These are phyloP conservation scores for Cyberlindnera xylosilytica DNA, from an alignment of 805 yeast genomes.

Conservation along the genomic window DNA sequence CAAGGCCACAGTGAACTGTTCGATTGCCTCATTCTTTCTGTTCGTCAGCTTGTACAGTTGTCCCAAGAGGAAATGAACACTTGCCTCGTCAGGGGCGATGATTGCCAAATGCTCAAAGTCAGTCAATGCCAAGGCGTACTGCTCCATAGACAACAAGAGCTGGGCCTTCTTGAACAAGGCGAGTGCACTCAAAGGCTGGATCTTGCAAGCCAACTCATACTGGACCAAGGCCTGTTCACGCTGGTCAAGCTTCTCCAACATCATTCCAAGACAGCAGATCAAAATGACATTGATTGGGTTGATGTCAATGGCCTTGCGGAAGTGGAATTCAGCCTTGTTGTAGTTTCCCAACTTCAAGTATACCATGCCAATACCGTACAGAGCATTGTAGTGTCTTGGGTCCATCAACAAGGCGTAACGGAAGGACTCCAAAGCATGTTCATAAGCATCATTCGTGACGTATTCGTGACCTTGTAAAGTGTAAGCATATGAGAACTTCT, in stretches of 20 bases:
- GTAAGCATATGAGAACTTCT: conserved; percentile 78
- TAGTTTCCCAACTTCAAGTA: conserved; percentile 82
- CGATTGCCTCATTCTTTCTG: conserved; percentile 73
- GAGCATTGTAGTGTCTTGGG: conserved; percentile 85
- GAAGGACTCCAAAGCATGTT: conserved; percentile 81
- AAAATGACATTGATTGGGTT: conserved; percentile 89
- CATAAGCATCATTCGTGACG: conserved; percentile 84
- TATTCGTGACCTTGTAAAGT: conserved; percentile 94
- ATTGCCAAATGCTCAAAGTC: conserved; percentile 71
- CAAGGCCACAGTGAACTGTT: conserved; percentile 83
- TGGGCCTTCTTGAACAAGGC: conserved; percentile 90
- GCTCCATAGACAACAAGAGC: conserved; percentile 64
- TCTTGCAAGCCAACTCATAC: conserved; percentile 75
- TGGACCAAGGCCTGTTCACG: conserved; percentile 72
- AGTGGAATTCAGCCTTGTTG: conserved; percentile 79
- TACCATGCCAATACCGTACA: conserved; percentile 95
- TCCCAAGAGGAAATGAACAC: conserved; percentile 87
- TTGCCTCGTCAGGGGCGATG: conserved; percentile 91
- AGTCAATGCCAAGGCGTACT: conserved; percentile 66
- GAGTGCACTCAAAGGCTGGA: conserved; percentile 83
- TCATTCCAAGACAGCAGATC: conserved; percentile 92
- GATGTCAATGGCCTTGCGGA: conserved; percentile 80
- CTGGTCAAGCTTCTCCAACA: conserved; percentile 71
- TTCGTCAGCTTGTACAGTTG: conserved; percentile 76
- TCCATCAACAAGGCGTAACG: conserved; percentile 74